Evolutionary conservation across 1,284 basidiomycete species (phyloP).

Genomic region (Trichosporon faecale): DNA sequence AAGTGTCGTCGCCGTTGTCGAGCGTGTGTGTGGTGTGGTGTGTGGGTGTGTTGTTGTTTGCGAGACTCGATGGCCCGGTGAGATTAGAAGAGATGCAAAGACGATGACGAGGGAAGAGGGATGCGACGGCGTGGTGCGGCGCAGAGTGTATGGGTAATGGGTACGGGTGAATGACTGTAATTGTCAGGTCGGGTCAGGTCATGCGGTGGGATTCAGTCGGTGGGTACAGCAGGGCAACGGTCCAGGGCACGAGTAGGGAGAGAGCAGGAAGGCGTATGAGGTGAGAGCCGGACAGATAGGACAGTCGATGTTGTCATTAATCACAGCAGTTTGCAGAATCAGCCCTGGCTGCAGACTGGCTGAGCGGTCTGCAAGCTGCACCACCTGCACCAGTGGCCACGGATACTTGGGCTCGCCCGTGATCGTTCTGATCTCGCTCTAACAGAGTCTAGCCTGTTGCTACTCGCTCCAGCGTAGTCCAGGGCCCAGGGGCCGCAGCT

Average conservation of each 20-base stretch:
- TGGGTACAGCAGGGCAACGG: background rate
- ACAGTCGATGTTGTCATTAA: background rate
- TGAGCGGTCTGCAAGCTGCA: background rate
- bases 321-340: background rate
- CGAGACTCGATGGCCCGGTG: background rate
- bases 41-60: background rate
- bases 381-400: background rate
- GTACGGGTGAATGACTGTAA: background rate
- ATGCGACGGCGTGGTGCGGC: background rate
- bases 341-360: background rate
- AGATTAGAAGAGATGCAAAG: background rate
- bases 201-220: constrained; percentile 5
- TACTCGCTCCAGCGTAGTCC: background rate
- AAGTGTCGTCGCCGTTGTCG: background rate
- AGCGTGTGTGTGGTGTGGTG: background rate
- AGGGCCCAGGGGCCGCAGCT: background rate
- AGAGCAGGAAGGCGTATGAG: background rate
- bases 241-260: background rate
- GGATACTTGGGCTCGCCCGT: background rate
- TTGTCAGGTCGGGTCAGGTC: background rate
- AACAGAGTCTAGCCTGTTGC: background rate
- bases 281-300: background rate
- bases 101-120: background rate
- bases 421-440: background rate
- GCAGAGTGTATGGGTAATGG: background rate